Percentiles rank a stretch among this genome's conserved stretches.
These are phyloP conservation scores for Harrya chromipes DNA, from an alignment of 768 basidiomycete species.

Conservation along the genomic window DNA sequence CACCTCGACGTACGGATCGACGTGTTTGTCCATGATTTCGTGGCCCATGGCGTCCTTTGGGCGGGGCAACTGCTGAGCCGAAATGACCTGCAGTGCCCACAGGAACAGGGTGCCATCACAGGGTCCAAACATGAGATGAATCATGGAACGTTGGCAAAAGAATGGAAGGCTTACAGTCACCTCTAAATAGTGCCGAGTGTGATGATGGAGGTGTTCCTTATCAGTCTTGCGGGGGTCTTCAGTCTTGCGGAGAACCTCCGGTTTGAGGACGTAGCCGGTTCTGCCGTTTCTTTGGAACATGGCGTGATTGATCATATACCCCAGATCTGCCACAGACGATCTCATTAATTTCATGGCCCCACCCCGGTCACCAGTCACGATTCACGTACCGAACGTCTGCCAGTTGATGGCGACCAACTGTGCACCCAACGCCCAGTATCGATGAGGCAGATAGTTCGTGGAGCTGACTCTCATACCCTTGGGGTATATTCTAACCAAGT, in stretches of 20 bases:
- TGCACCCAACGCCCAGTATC: slow-evolving; percentile 85
- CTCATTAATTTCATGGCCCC: not conserved
- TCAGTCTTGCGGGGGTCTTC: slow-evolving; percentile 50
- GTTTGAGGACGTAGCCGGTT: slow-evolving; percentile 88
- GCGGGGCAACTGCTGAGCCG: slow-evolving; percentile 86
- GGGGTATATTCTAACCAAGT: slow-evolving; percentile 85
- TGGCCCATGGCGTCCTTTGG: slow-evolving; percentile 60
- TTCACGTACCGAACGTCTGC: slow-evolving; percentile 84
- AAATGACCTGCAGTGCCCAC: slow-evolving; percentile 51
- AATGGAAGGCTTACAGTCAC: slow-evolving; percentile 47
- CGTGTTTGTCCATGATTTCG: slow-evolving; percentile 56
- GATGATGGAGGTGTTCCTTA: slow-evolving; percentile 52
- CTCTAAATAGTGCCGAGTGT: slow-evolving; percentile 59
- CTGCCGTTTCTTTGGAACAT: slow-evolving; percentile 95
- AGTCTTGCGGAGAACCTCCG: slow-evolving; percentile 63
- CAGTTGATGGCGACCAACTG: slow-evolving; percentile 95
- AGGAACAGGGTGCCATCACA: not conserved
- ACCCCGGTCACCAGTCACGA: not conserved
- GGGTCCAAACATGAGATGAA: not conserved
- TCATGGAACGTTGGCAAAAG: not conserved
- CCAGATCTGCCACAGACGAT: slow-evolving; percentile 58
- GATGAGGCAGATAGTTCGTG: slow-evolving; percentile 85
- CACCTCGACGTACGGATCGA: slow-evolving; percentile 81
- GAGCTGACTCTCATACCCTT: slow-evolving; percentile 78
- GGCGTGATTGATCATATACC: slow-evolving; percentile 89